phyloP scores from a whole-genome alignment of 139 green algal genomes.

The Closterium sp. region DNA sequence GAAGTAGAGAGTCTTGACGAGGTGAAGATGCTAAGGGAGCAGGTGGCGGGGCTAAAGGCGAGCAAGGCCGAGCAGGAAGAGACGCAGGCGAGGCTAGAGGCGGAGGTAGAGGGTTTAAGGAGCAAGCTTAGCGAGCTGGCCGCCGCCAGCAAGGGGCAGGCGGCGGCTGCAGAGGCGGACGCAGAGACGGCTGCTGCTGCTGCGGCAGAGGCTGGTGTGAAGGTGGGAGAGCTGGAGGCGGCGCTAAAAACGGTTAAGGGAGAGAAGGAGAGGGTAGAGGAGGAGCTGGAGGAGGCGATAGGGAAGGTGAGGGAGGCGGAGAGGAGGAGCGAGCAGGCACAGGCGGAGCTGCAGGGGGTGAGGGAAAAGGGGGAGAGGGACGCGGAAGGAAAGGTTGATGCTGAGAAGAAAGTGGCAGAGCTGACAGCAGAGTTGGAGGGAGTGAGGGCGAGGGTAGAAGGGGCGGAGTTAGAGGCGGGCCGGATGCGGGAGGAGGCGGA shows the following conservation, averaged over 20 bases:
- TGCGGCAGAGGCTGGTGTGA: not conserved
- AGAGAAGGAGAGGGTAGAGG: not conserved
- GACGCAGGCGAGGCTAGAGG: no score
- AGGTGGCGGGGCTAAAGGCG: no score
- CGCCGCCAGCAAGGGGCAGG: no score
- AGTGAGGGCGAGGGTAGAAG: not conserved
- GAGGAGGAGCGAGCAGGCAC: not conserved
- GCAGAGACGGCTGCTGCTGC: not conserved
- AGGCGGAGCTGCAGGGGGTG: not conserved
- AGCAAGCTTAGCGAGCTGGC: no score
- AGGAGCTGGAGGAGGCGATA: constrained; percentile 2
- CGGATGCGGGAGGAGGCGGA: not conserved
- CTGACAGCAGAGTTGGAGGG: not conserved
- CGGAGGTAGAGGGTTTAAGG: no score
- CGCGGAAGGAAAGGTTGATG: not conserved
- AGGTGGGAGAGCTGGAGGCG: not conserved
- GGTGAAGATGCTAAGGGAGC: no score
- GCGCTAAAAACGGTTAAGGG: not conserved
- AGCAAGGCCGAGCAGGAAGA: no score
- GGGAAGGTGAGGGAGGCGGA: not conserved
- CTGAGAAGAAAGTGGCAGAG: not conserved
- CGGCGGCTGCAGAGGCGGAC: no score
- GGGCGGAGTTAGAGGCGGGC: not conserved
- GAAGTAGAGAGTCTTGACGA: no score
- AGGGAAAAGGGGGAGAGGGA: not conserved